Conservation (phyloP, 495 filamentous ascomycete species). For the Niebla homalea region DNA sequence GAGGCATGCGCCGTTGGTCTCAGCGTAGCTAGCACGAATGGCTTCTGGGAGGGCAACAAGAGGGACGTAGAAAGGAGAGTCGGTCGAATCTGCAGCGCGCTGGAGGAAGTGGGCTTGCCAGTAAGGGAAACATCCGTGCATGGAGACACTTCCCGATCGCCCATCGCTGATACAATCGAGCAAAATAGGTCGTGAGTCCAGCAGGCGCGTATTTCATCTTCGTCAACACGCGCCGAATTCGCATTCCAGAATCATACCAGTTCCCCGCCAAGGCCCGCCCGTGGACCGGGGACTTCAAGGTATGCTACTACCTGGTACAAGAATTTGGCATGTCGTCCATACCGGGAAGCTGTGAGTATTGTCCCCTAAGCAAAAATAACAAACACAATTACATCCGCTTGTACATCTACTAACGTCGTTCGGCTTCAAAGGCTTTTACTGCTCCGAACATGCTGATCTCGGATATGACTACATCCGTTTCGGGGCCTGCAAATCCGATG, state of each 20-base stretch:
- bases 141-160: not conserved
- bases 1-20: slow-evolving; percentile 6
- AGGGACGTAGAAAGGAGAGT: slow-evolving; percentile 2
- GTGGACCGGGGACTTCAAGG: not conserved
- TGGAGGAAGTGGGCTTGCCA: slow-evolving; percentile 6
- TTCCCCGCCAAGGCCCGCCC: not conserved
- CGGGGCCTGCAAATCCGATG: no score
- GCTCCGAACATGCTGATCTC: no score
- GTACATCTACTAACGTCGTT: no score
- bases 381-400: no score
- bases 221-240: not conserved
- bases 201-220: not conserved
- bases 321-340: not conserved
- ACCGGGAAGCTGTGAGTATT: not conserved
- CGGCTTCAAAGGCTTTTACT: no score
- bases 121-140: slow-evolving; percentile 1
- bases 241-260: not conserved
- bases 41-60: slow-evolving; percentile 7
- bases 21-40: slow-evolving; percentile 7
- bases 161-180: no score
- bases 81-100: not conserved
- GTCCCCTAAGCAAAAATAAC: no score
- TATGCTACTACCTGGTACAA: not conserved
- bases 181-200: not conserved
- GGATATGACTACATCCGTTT: no score